A percentile compares a stretch with the other conserved stretches of the same genome.
Evolutionary conservation across 2,329 filamentous ascomycete species (phyloP).

Genomic region (Harringtonia aguacate): DNA sequence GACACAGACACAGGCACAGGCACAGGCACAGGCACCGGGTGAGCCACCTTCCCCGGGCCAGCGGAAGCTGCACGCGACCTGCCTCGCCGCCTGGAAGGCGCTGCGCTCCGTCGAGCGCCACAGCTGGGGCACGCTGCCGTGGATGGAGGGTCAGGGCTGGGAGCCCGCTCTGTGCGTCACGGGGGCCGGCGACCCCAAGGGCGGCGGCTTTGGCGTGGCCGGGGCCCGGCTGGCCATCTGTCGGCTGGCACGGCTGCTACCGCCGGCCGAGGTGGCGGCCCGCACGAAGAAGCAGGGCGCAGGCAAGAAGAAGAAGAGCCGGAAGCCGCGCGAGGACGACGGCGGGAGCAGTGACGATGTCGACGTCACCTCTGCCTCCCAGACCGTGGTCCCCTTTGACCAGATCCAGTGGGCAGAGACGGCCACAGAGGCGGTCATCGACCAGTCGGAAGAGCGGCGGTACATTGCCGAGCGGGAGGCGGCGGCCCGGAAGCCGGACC

Average conservation of each 20-base stretch:
- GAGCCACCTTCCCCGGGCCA: constrained; percentile 3
- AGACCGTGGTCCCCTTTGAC: constrained; percentile 22
- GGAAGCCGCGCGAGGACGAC: neutral
- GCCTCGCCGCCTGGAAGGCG: constrained; percentile 19
- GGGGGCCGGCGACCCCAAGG: constrained; percentile 20
- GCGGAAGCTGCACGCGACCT: constrained; percentile 12
- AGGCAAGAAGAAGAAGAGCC: neutral
- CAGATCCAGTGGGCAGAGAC: constrained; percentile 17
- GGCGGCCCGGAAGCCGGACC: no score
- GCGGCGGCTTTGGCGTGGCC: constrained; percentile 19
- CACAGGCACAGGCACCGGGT: neutral
- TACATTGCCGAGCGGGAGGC: constrained; percentile 6
- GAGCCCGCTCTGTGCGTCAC: constrained; percentile 21
- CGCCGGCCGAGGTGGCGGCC: constrained; percentile 3
- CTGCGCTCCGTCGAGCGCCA: constrained; percentile 15
- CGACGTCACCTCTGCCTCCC: neutral
- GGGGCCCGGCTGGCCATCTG: constrained; percentile 22
- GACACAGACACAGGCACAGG: no score
- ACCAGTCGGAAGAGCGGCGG: constrained; percentile 9
- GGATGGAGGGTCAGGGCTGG: constrained; percentile 19
- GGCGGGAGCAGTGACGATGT: neutral
- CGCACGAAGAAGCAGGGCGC: neutral
- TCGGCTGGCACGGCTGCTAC: constrained; percentile 21
- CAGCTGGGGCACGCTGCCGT: constrained; percentile 9
- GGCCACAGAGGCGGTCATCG: constrained; percentile 1